These are phyloP conservation scores for Dissophora ornata DNA, from an alignment of 192 early-diverging fungal genomes.

Conservation along the genomic window DNA sequence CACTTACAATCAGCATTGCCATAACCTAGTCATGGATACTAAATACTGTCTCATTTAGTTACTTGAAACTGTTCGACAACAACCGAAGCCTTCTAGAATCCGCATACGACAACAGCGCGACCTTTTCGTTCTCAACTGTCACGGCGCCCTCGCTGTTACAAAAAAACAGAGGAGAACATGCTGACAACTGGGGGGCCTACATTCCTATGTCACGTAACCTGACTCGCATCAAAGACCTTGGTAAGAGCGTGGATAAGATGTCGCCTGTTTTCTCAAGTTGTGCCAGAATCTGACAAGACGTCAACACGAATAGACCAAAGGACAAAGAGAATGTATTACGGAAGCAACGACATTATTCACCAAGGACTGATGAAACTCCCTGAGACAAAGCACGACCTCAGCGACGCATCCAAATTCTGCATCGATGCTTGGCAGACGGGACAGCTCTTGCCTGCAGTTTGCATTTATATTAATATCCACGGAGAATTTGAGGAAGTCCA, in stretches of 20 bases:
- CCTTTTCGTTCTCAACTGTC: conserved; percentile 51
- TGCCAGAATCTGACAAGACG: too few relatives aligned
- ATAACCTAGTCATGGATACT: too few relatives aligned
- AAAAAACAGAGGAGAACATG: neutral
- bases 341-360: conserved; percentile 29
- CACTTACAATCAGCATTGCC: too few relatives aligned
- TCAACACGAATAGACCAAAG: conserved; percentile 25
- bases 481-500: conserved; percentile 35
- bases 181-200: conserved; percentile 26
- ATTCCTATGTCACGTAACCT: conserved; percentile 30
- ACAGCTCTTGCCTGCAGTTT: conserved; percentile 33
- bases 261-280: too few relatives aligned
- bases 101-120: conserved; percentile 53
- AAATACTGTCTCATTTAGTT: too few relatives aligned
- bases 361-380: conserved; percentile 45
- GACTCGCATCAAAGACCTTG: conserved; percentile 26
- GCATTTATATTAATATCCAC: conserved; percentile 45
- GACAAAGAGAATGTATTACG: conserved; percentile 19
- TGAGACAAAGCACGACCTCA: conserved; percentile 55
- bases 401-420: conserved; percentile 49
- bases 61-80: conserved; percentile 55
- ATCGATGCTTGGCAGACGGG: conserved; percentile 64
- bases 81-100: conserved; percentile 50
- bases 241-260: too few relatives aligned
- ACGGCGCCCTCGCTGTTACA: conserved; percentile 3